Percentiles rank a stretch among this genome's conserved stretches.
These are phyloP conservation scores for Starmerella lactis-condensi DNA, from an alignment of 805 yeast genomes.

Conservation along the genomic window DNA sequence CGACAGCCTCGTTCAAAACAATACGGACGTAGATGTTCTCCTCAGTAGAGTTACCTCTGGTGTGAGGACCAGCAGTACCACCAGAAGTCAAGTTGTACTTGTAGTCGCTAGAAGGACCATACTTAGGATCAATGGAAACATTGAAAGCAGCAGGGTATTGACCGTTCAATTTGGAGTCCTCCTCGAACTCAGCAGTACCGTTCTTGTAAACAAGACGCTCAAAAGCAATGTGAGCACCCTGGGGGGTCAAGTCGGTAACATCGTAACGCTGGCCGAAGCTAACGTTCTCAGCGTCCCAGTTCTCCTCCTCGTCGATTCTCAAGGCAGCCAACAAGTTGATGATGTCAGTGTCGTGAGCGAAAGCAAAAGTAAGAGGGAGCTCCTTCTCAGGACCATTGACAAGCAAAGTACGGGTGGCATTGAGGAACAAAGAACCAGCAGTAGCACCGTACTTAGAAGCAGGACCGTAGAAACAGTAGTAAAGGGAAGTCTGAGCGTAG, in stretches of 20 bases:
- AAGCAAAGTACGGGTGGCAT: slow-evolving; percentile 32
- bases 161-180: slow-evolving; percentile 4
- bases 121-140: slow-evolving; percentile 10
- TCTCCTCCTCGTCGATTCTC: slow-evolving; percentile 27
- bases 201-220: slow-evolving; percentile 24
- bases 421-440: slow-evolving; percentile 31
- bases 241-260: slow-evolving; percentile 25
- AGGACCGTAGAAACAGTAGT: slow-evolving; percentile 20
- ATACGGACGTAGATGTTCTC: slow-evolving; percentile 30
- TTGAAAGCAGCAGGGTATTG: slow-evolving; percentile 15
- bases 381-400: slow-evolving; percentile 24
- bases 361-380: slow-evolving; percentile 28
- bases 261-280: slow-evolving; percentile 33
- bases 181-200: slow-evolving; percentile 7
- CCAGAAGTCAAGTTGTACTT: slow-evolving; percentile 4
- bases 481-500: slow-evolving; percentile 15
- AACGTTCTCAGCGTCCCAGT: slow-evolving; percentile 26
- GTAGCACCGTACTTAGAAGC: slow-evolving; percentile 16
- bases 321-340: slow-evolving; percentile 32
- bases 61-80: slow-evolving; percentile 2
- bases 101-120: slow-evolving; percentile 10
- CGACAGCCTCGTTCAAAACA: slow-evolving; percentile 35
- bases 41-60: neutral
- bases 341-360: slow-evolving; percentile 43
- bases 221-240: slow-evolving; percentile 19